Conservation (phyloP, 225 moss, liverwort and hornwort genomes). For the Physcomitrium patens region DNA sequence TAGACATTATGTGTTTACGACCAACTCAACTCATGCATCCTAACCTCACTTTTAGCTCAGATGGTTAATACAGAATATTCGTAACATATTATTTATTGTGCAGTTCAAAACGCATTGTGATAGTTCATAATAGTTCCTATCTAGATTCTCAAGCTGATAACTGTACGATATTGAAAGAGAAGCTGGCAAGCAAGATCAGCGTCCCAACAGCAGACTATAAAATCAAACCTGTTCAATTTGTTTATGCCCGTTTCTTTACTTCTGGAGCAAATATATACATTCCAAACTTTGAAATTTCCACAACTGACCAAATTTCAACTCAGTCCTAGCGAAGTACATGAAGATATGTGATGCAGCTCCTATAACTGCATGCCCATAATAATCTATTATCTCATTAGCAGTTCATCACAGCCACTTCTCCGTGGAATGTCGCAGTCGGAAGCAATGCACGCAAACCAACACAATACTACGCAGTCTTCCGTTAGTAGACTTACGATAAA, state of each 20-base stretch:
- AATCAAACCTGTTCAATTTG: too few relatives aligned
- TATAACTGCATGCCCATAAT: not conserved
- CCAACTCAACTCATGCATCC: not conserved
- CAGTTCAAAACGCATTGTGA: too few relatives aligned
- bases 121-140: too few relatives aligned
- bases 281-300: too few relatives aligned
- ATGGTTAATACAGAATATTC: not conserved
- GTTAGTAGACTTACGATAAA: not conserved
- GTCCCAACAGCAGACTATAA: too few relatives aligned
- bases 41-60: not conserved
- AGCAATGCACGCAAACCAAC: not conserved
- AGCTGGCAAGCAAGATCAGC: too few relatives aligned
- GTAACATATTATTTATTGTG: too few relatives aligned
- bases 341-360: constrained; percentile 7
- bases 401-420: not conserved
- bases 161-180: too few relatives aligned
- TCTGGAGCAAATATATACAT: too few relatives aligned
- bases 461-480: constrained; percentile 5
- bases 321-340: not conserved
- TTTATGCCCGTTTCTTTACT: too few relatives aligned
- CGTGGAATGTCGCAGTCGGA: too few relatives aligned
- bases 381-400: not conserved
- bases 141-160: too few relatives aligned
- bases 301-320: not conserved
- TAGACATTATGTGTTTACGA: not conserved